Percentiles rank a stretch among this genome's conserved stretches.
Conservation (phyloP, 345 rosid genomes). For the Pseudoturritis turrita region DNA sequence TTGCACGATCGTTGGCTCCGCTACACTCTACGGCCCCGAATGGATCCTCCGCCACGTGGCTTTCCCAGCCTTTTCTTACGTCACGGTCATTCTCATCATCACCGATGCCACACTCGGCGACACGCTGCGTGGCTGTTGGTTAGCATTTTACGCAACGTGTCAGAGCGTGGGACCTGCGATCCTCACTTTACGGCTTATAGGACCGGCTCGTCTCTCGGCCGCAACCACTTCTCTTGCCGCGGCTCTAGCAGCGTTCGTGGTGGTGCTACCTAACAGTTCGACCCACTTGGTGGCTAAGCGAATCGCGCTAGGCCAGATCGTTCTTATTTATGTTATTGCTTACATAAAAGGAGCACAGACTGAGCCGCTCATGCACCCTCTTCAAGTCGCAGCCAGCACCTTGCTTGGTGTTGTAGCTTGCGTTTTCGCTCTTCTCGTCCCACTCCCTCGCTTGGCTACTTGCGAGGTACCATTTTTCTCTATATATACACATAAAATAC, state of each 20-base stretch:
- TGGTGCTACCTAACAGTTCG: conserved; percentile 47
- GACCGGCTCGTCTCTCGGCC: conserved; percentile 53
- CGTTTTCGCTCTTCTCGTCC: conserved; percentile 60
- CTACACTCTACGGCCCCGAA: conserved; percentile 65
- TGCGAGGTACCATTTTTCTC: conserved; percentile 41
- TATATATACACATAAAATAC: background rate
- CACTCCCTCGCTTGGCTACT: conserved; percentile 74
- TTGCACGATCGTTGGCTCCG: conserved; percentile 59
- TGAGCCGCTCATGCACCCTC: conserved; percentile 62
- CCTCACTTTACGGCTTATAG: conserved; percentile 54
- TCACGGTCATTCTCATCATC: conserved; percentile 50
- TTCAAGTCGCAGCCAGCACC: conserved; percentile 74
- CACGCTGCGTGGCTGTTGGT: conserved; percentile 65
- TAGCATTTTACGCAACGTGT: conserved; percentile 62
- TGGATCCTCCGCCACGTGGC: conserved; percentile 41
- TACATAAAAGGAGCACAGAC: conserved; percentile 50
- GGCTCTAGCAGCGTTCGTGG: conserved; percentile 52
- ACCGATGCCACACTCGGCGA: conserved; percentile 83
- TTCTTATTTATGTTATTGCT: conserved; percentile 57
- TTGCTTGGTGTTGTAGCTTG: conserved; percentile 73
- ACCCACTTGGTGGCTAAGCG: conserved; percentile 66
- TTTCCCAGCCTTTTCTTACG: conserved; percentile 84
- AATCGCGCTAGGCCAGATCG: conserved; percentile 79
- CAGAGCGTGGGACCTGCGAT: conserved; percentile 72
- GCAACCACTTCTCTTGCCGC: conserved; percentile 56